Evolutionary conservation across 305 asterid species (phyloP).

Genomic region (Fraxinus latifolia): DNA sequence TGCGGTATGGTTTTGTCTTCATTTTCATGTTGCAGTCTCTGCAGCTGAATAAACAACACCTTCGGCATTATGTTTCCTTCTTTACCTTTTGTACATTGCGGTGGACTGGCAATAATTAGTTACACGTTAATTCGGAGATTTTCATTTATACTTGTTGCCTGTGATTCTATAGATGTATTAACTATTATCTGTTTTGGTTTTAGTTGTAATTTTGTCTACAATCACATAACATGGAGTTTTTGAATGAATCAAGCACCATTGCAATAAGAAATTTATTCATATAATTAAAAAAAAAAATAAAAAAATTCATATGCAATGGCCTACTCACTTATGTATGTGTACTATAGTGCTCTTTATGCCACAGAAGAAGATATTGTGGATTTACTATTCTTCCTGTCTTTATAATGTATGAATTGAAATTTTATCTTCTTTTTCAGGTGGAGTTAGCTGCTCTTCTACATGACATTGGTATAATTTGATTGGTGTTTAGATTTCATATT

Average conservation of each 20-base stretch:
- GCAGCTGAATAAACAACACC: neutral
- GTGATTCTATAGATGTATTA: neutral
- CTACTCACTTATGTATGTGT: neutral
- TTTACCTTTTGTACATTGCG: neutral
- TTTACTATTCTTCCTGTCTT: neutral
- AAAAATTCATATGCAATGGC: constrained; percentile 2
- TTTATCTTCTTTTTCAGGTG: constrained; percentile 48
- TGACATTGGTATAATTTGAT: constrained; percentile 59
- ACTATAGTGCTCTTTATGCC: neutral
- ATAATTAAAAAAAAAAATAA: neutral
- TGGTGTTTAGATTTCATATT: neutral
- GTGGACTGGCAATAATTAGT: neutral
- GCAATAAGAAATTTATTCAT: neutral
- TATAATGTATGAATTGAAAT: constrained; percentile 10
- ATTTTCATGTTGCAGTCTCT: neutral
- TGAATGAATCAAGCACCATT: constrained; percentile 12
- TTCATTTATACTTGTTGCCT: neutral
- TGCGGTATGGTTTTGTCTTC: neutral
- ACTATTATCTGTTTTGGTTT: neutral
- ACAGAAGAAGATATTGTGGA: neutral
- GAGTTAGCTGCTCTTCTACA: constrained; percentile 96
- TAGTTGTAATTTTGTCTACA: neutral
- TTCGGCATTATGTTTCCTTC: neutral
- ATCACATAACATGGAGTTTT: neutral
- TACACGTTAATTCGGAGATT: neutral